These are phyloP conservation scores for Mycena maculata DNA, from an alignment of 768 basidiomycete genomes.

Conservation along the genomic window DNA sequence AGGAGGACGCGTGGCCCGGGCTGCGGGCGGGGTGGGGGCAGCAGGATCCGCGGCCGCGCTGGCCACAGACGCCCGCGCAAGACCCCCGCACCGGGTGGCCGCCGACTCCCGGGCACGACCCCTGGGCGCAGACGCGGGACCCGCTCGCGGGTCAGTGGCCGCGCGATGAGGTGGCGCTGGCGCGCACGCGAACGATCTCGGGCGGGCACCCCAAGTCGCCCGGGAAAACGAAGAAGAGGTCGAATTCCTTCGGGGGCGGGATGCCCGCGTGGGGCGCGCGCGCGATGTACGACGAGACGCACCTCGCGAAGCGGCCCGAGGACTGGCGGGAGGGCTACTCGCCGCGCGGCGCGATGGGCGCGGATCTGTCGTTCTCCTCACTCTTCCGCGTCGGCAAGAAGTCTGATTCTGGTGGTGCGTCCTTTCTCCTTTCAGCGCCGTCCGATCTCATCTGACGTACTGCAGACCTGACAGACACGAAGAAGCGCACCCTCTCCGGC, in stretches of 20 bases:
- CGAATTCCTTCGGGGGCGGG: conserved; percentile 14
- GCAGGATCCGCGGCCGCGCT: not conserved
- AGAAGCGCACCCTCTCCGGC: conserved; percentile 9
- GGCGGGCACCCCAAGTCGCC: not conserved
- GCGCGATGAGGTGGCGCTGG: not conserved
- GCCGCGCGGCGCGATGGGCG: conserved; percentile 23
- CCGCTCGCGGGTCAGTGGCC: not conserved
- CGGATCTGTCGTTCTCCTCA: conserved; percentile 20
- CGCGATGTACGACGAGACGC: conserved; percentile 20
- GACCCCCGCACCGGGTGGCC: conserved; percentile 1
- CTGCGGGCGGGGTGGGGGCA: not conserved
- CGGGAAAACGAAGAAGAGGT: conserved; percentile 9
- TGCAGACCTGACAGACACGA: conserved; percentile 16
- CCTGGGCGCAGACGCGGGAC: not conserved
- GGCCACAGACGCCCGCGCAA: no score
- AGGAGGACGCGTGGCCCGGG: not conserved
- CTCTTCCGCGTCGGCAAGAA: conserved; percentile 26
- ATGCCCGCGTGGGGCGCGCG: conserved; percentile 12
- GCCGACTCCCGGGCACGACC: not conserved
- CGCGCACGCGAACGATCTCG: conserved; percentile 9
- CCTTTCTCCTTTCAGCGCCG: not conserved
- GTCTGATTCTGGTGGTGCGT: conserved; percentile 23
- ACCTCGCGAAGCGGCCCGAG: conserved; percentile 31
- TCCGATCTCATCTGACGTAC: not conserved
- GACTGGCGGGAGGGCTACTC: conserved; percentile 37